These are phyloP conservation scores for Porcisia hertigi DNA, from an alignment of 208 protist species.

Conservation along the genomic window DNA sequence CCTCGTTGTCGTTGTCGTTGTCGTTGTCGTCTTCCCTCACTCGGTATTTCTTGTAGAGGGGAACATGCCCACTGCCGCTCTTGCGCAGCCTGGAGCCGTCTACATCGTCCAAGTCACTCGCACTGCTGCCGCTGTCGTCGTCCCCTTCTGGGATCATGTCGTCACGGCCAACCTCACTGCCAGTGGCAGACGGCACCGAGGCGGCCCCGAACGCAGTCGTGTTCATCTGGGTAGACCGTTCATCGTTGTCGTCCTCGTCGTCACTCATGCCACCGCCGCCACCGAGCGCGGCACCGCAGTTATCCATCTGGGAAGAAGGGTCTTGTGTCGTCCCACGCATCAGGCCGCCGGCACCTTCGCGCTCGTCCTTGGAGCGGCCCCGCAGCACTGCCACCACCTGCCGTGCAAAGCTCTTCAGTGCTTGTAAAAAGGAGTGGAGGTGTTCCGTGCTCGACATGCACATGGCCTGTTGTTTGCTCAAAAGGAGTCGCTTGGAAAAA, in stretches of 20 bases:
- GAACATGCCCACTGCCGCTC: neutral
- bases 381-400: constrained; percentile 56
- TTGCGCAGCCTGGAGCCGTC: constrained; percentile 6
- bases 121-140: constrained; percentile 25
- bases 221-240: constrained; percentile 24
- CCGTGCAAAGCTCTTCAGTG: constrained; percentile 60
- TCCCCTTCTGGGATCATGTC: constrained; percentile 18
- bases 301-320: constrained; percentile 24
- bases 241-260: constrained; percentile 34
- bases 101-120: constrained; percentile 24
- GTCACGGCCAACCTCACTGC: constrained; percentile 20
- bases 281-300: constrained; percentile 18
- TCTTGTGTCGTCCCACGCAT: constrained; percentile 27
- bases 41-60: neutral
- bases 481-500: constrained; percentile 69
- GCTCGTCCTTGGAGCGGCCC: constrained; percentile 42
- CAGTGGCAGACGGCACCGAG: constrained; percentile 20
- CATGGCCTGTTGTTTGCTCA: constrained; percentile 47
- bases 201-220: constrained; percentile 19
- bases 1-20: constrained; percentile 14
- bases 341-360: constrained; percentile 24
- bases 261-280: constrained; percentile 17
- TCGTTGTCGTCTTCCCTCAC: neutral
- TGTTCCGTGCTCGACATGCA: constrained; percentile 84
- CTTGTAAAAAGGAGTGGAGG: constrained; percentile 52